Percentiles rank a stretch among this genome's conserved stretches.
phyloP scores from a whole-genome alignment of 441 rosid species.

The Syzygium syzygioides region DNA sequence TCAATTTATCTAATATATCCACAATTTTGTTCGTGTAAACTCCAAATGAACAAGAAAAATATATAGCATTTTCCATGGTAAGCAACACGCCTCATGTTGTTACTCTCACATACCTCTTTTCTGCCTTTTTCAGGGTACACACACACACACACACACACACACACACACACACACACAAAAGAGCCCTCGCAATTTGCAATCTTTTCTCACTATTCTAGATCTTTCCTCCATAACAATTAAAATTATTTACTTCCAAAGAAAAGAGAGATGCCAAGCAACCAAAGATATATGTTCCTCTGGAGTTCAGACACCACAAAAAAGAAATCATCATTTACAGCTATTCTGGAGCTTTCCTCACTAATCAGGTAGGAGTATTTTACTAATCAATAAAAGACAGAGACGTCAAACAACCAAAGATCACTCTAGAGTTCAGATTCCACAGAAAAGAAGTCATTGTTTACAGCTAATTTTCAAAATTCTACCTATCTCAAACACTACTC shows the following conservation, averaged over 20 bases:
- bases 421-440: neutral
- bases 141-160: too few species aligned
- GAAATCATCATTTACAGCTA: neutral
- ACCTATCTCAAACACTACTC: neutral
- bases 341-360: neutral
- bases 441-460: neutral
- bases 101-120: neutral
- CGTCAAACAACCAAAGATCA: neutral
- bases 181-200: neutral
- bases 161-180: neutral
- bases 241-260: neutral
- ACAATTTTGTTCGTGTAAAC: neutral
- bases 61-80: neutral
- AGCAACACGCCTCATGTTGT: neutral
- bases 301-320: neutral
- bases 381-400: neutral
- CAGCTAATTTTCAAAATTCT: neutral
- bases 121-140: neutral
- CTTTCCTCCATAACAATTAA: neutral
- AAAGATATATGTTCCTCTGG: neutral
- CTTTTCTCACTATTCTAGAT: neutral
- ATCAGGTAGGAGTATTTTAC: neutral
- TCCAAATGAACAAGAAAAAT: neutral
- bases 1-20: neutral
- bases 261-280: neutral